Evolutionary conservation across 345 rosid species (phyloP), one percentile per base, ranked within the genome.

Genomic region (Lenwebbia sp.): DNA sequence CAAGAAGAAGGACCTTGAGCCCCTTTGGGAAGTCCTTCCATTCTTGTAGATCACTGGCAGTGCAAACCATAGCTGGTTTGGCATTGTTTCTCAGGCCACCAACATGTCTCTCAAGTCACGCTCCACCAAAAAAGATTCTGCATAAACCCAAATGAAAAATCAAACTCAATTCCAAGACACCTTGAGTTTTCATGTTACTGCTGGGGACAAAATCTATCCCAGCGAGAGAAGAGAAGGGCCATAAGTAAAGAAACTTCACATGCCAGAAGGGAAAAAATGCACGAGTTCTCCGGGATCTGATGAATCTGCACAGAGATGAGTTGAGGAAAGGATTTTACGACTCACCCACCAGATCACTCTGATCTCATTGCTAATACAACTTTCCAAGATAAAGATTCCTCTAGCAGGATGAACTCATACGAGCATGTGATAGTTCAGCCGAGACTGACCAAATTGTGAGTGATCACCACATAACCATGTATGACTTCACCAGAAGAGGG

Each of bases 11-110:
- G 88, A 96, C 93, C 88, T 90, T 91, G 87, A 98, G 99, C 86
- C 99, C 99, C 90, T 95, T 98, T 7, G 99, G 99, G 82, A 98
- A 98, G 86, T 93, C 94, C 88, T 94, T 94, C 99, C 99, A 96
- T 86, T 87, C 93, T 88, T 96, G 96, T 87, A 96, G 90, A 89
- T 96, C 96, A 87, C 92, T 87, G 83, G 93, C 93, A 86, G 97
- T 94, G 92, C 91, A 90, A 91, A 96, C 95, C 99, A 98, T 98
- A 90, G 97, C 95, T 98, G 94, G 94, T 90, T 94, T 93, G 93
- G 99, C 99, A 98, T 96, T 93, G 91, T 94, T 94, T 94, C 94
- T 90, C 94, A 95, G 92, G 93, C 93, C 88, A 85, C 92, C 89
- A 40, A 89, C 90, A 86, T 85, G 85, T 85, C 84, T 89, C 78